Percentiles rank a stretch among this genome's conserved stretches.
These are phyloP conservation scores for Quercus tomentella DNA, from an alignment of 331 rosid genomes.

Conservation along the genomic window DNA sequence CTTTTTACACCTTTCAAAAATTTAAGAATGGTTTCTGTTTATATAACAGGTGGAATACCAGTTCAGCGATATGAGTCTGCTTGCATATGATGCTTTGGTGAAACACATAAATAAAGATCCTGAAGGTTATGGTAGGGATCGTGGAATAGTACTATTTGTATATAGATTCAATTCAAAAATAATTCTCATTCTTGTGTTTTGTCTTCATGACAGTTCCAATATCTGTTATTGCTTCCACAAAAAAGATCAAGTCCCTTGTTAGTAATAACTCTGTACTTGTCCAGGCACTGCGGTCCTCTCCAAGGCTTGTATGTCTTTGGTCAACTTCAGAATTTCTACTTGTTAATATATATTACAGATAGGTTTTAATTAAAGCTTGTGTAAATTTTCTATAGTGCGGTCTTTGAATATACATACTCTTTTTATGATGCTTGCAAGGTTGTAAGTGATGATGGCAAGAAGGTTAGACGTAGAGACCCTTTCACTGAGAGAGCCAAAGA, in stretches of 20 bases:
- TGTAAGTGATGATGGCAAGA: slow-evolving; percentile 76
- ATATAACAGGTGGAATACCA: slow-evolving; percentile 78
- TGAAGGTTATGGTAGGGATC: slow-evolving; percentile 79
- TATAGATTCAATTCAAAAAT: not conserved
- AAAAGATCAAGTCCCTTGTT: slow-evolving; percentile 71
- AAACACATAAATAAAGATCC: slow-evolving; percentile 86
- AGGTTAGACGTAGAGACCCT: slow-evolving; percentile 74
- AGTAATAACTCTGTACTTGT: slow-evolving; percentile 51
- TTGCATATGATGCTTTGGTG: slow-evolving; percentile 81
- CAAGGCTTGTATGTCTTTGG: slow-evolving; percentile 69
- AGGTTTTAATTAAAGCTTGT: too few species aligned
- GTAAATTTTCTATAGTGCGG: too few species aligned
- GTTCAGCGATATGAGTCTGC: slow-evolving; percentile 81
- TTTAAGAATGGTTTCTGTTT: slow-evolving; percentile 7
- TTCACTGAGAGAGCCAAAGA: slow-evolving; percentile 87
- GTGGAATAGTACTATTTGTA: not conserved
- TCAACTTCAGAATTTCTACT: not conserved
- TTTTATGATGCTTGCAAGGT: slow-evolving; percentile 38
- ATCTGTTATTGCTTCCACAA: slow-evolving; percentile 66
- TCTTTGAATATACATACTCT: not conserved
- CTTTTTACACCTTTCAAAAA: not conserved
- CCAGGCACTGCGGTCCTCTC: slow-evolving; percentile 72
- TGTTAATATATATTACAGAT: not conserved
- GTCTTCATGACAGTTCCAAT: slow-evolving; percentile 57
- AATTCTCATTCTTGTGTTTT: slow-evolving; percentile 3